These are phyloP conservation scores for Euphorbia celastroides DNA, from an alignment of 441 rosid genomes.

Conservation along the genomic window DNA sequence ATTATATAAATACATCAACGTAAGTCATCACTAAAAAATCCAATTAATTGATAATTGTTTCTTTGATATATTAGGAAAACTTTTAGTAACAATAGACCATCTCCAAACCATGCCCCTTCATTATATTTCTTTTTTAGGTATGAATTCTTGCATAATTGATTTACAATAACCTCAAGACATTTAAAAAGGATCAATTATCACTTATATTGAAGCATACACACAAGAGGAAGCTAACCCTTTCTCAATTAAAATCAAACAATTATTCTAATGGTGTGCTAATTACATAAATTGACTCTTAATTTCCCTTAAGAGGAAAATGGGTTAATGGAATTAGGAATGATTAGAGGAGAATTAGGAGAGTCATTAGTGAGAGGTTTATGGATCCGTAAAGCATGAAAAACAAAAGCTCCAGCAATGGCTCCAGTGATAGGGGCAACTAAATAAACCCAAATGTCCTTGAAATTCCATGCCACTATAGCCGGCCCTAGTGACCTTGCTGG, in stretches of 20 bases:
- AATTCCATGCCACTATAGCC: slow-evolving; percentile 63
- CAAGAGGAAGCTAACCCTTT: background rate
- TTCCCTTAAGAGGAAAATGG: background rate
- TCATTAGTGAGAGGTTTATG: slow-evolving; percentile 25
- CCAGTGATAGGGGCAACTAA: slow-evolving; percentile 59
- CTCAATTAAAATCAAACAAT: too few relatives aligned
- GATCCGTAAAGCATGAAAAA: slow-evolving; percentile 37
- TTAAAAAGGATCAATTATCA: too few relatives aligned
- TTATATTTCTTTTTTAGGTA: too few relatives aligned
- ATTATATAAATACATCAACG: too few relatives aligned
- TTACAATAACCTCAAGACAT: too few relatives aligned
- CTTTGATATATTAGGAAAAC: too few relatives aligned
- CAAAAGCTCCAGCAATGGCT: slow-evolving; percentile 50
- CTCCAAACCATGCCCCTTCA: too few relatives aligned
- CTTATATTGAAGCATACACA: background rate
- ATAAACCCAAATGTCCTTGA: slow-evolving; percentile 67
- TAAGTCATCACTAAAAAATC: too few relatives aligned
- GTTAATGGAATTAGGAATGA: slow-evolving; percentile 21
- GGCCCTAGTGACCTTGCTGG: slow-evolving; percentile 92
- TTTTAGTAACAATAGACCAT: too few relatives aligned
- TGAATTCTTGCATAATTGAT: too few relatives aligned
- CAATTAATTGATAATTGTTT: too few relatives aligned
- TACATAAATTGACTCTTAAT: background rate
- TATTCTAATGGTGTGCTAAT: background rate
- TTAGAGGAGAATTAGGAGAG: slow-evolving; percentile 27